Evolutionary conservation across 2,329 filamentous ascomycete genomes (phyloP).

Genomic region (Didymellaceae sp.): DNA sequence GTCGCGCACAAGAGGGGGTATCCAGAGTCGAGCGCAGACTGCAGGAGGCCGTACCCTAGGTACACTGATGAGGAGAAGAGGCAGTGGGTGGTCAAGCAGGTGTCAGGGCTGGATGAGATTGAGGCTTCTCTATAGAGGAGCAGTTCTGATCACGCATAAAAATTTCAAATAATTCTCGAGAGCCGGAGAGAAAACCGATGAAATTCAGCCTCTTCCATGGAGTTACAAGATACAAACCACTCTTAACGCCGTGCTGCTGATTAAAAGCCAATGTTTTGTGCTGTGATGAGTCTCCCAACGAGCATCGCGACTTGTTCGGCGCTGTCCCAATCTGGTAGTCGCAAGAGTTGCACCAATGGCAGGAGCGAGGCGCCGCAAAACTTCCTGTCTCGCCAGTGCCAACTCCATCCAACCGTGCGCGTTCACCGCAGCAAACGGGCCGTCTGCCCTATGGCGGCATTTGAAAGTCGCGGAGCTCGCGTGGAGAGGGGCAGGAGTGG

Average conservation of each 20-base stretch:
- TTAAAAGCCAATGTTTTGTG: background rate
- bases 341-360: slow-evolving; percentile 9
- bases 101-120: slow-evolving; percentile 40
- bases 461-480: background rate
- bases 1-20: slow-evolving; percentile 63
- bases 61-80: slow-evolving; percentile 57
- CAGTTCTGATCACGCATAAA: too few relatives aligned
- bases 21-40: slow-evolving; percentile 58
- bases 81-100: slow-evolving; percentile 52
- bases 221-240: background rate
- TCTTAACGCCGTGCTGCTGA: slow-evolving; percentile 9
- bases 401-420: slow-evolving; percentile 5
- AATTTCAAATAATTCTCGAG: too few relatives aligned
- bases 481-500: slow-evolving; percentile 19
- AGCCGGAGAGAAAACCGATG: slow-evolving; percentile 2
- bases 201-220: background rate
- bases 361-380: background rate
- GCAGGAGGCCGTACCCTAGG: slow-evolving; percentile 61
- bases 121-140: slow-evolving; percentile 39
- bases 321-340: background rate
- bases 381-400: background rate
- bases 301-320: too few relatives aligned
- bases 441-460: slow-evolving; percentile 1
- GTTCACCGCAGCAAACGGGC: background rate
- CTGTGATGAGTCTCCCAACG: background rate